Evolutionary conservation across 345 rosid genomes (phyloP).

Genomic region (Tarenaya hassleriana): DNA sequence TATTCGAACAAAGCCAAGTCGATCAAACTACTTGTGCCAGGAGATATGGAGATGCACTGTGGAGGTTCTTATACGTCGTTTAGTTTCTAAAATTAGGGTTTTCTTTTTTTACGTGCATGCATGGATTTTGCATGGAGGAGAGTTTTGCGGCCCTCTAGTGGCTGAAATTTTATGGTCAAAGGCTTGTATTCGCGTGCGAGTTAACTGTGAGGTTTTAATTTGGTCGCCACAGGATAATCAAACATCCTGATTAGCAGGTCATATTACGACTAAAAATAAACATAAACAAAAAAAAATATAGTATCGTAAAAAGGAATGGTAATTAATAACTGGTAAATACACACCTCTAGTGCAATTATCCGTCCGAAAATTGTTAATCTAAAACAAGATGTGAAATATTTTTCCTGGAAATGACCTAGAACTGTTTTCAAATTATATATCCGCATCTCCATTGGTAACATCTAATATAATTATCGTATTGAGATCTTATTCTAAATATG

Average conservation of each 20-base stretch:
- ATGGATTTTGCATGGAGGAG: constrained; percentile 26
- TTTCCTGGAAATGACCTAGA: no score
- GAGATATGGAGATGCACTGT: constrained; percentile 3
- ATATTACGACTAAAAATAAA: constrained; percentile 8
- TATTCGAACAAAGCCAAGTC: constrained; percentile 31
- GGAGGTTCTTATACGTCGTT: constrained; percentile 19
- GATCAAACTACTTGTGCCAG: constrained; percentile 30
- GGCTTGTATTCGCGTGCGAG: background rate
- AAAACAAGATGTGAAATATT: no score
- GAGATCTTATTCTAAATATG: no score
- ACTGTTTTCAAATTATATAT: no score
- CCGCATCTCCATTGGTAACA: no score
- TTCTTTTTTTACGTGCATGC: constrained; percentile 2
- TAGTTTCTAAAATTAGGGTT: constrained; percentile 24
- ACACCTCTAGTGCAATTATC: no score
- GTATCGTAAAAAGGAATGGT: background rate
- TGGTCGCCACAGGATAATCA: constrained; percentile 18
- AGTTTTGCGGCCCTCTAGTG: constrained; percentile 14
- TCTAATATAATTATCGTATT: no score
- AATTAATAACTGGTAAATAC: no score
- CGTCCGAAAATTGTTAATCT: no score
- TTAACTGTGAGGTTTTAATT: constrained; percentile 23
- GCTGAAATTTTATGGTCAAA: constrained; percentile 18
- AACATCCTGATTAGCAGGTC: constrained; percentile 9
- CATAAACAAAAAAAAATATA: background rate